Percentiles rank a stretch among this genome's conserved stretches.
phyloP scores from a whole-genome alignment of 2,329 filamentous ascomycete species.

The Xylaria sp. region DNA sequence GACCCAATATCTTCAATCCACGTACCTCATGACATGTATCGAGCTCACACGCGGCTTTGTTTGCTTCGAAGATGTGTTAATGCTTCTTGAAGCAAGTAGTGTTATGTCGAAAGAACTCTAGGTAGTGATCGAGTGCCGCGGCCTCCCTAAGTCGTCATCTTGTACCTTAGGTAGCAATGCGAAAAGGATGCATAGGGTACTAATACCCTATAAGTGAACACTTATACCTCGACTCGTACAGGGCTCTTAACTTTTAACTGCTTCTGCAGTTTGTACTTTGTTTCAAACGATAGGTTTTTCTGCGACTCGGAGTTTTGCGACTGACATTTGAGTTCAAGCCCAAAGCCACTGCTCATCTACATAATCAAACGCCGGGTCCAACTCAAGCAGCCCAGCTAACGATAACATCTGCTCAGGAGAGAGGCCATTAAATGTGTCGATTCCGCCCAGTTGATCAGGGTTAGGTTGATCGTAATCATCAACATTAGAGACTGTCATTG shows the following conservation, averaged over 20 bases:
- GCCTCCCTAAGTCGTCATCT: not conserved
- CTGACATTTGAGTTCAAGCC: not conserved
- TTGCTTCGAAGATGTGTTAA: constrained; percentile 6
- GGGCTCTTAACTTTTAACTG: not conserved
- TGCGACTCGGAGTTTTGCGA: not conserved
- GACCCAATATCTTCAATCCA: constrained; percentile 20
- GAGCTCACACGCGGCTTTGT: constrained; percentile 7
- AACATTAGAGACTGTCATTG: not conserved
- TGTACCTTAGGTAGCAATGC: not conserved
- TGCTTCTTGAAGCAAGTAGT: not conserved
- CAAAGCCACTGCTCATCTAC: constrained; percentile 27
- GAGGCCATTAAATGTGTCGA: constrained; percentile 14
- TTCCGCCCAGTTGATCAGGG: not conserved
- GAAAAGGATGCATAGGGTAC: not conserved
- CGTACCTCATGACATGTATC: constrained; percentile 20
- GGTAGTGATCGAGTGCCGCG: not conserved
- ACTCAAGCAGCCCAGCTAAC: constrained; percentile 18
- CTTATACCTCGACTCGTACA: not conserved
- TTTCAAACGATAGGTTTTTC: not conserved
- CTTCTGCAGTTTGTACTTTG: not conserved
- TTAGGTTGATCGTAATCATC: constrained; percentile 6
- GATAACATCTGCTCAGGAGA: constrained; percentile 27
- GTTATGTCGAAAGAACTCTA: no score
- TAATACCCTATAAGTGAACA: not conserved
- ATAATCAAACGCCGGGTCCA: constrained; percentile 13